phyloP scores from a whole-genome alignment of 139 green algal genomes.

The Tetraselmis striata region DNA sequence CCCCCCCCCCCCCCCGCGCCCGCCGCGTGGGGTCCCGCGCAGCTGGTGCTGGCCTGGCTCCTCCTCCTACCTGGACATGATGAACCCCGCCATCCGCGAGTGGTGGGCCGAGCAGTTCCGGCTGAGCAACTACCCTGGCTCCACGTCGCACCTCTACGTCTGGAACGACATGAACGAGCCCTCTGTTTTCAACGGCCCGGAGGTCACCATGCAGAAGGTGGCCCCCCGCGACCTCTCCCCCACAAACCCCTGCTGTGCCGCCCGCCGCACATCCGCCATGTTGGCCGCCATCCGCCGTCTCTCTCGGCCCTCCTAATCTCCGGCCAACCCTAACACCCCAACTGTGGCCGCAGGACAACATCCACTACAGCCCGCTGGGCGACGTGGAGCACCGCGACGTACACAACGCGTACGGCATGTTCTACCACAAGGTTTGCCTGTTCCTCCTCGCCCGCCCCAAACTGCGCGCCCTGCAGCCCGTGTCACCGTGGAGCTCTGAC shows the following conservation, averaged over 20 bases:
- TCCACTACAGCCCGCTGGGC: constrained; percentile 54
- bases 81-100: constrained; percentile 63
- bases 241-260: too few relatives aligned
- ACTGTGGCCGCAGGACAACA: constrained; percentile 78
- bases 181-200: constrained; percentile 96
- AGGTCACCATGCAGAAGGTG: constrained; percentile 45
- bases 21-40: not conserved
- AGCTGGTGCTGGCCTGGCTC: constrained; percentile 94
- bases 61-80: constrained; percentile 90
- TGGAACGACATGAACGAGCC: constrained; percentile 99
- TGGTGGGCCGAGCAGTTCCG: constrained; percentile 92
- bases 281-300: too few relatives aligned
- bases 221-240: not conserved
- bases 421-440: constrained; percentile 93
- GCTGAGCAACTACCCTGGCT: constrained; percentile 73
- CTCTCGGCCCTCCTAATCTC: too few relatives aligned
- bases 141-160: constrained; percentile 87
- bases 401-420: constrained; percentile 92
- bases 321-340: too few relatives aligned
- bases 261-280: too few relatives aligned
- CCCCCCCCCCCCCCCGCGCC: not conserved
- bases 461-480: too few relatives aligned
- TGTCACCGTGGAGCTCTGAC: too few relatives aligned
- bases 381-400: constrained; percentile 88
- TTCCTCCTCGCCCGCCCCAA: constrained; percentile 38